Base-by-base conservation (phyloP, 1,139 yeast genomes). In the Suhomyces bribrorum region DNA sequence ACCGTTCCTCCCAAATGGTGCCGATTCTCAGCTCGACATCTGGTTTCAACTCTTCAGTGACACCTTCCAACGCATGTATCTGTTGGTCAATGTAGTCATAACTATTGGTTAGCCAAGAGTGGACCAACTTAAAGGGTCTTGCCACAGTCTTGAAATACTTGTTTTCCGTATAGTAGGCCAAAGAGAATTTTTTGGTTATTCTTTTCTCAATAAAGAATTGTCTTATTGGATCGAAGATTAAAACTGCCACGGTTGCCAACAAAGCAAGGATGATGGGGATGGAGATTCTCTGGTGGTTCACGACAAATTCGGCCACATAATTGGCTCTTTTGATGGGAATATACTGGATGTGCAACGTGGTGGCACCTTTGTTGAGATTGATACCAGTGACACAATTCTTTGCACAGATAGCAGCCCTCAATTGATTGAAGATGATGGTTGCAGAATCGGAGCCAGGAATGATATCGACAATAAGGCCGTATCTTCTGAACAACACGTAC, bases 171-270 rank as follows among this genome's bases (percentile, higher is more conserved):
- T 64, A 66, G 7, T 59, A 48, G 11, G 57, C 59, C 37, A 69
- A 53, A 0, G 68, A 54, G 46, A 62, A 62, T 44, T 68, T 71
- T 46, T 73, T 79, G 14, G 84, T 77, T 38, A 92, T 80, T 54
- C 86, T 86, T 53, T 78, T 82, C 52, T 81, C 81, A 43, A 92
- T 80, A 53, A 80, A 84, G 66, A 83, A 86, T 44, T 85, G 83
- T 55, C 98, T 76, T 36, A 92, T 86, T 0, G 98, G 98, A 52
- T 92, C 97, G 62, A 92, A 92, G 34, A 92, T 76, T 27, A 87
- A 60, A 31, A 89, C 96, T 0, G 97, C 95, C 3, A 83, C 49
- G 5, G 88, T 85, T 1, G 97, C 90, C 40, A 70, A 49, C 11
- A 46, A 40, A 0, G 77, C 77, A 36, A 72, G 50, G 7, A 72